Evolutionary conservation across 305 asterid species (phyloP).

Genomic region (Monarda citriodora): DNA sequence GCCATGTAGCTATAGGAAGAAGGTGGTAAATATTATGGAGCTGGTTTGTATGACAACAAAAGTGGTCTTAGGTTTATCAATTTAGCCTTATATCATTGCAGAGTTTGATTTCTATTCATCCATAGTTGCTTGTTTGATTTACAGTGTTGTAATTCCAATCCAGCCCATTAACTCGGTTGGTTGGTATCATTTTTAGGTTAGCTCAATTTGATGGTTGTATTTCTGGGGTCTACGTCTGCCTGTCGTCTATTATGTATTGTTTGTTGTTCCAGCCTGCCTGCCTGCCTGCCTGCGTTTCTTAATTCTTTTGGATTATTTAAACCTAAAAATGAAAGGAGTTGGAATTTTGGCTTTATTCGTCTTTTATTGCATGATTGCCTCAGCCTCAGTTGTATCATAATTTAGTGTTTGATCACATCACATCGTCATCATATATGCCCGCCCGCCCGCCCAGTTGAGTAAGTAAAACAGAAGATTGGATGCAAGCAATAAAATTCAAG

Average conservation of each 20-base stretch:
- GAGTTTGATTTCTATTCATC: constrained; percentile 10
- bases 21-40: constrained; percentile 29
- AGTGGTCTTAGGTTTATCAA: constrained; percentile 18
- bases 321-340: too few relatives aligned
- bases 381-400: too few relatives aligned
- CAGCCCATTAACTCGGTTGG: constrained; percentile 9
- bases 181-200: constrained; percentile 9
- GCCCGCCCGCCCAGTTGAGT: too few relatives aligned
- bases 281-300: too few relatives aligned
- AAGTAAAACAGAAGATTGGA: too few relatives aligned
- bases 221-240: not conserved
- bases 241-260: not conserved
- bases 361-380: too few relatives aligned
- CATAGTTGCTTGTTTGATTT: constrained; percentile 7
- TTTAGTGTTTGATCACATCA: too few relatives aligned
- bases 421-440: too few relatives aligned
- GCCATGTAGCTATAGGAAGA: constrained; percentile 27
- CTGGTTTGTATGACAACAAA: constrained; percentile 22
- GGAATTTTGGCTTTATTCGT: too few relatives aligned
- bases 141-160: constrained; percentile 11
- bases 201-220: not conserved
- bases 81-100: constrained; percentile 11
- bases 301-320: too few relatives aligned
- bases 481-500: not conserved
- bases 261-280: too few relatives aligned